Evolutionary conservation across 176 grass and related monocot species (phyloP).

Genomic region (Cenchrus americanus): DNA sequence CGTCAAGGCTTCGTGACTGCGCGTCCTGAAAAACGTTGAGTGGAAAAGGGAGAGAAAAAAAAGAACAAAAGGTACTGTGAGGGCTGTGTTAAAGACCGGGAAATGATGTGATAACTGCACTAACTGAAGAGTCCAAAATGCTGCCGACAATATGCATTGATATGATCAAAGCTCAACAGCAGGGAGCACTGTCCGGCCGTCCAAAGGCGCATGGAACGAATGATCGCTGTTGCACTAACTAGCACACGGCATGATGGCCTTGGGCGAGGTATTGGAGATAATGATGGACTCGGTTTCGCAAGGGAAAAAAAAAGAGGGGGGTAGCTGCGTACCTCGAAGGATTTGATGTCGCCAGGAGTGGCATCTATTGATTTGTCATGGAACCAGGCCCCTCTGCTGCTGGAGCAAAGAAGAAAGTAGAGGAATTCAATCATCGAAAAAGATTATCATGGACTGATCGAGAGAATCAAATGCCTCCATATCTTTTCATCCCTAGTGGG

Average conservation of each 20-base stretch:
- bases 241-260: slow-evolving; percentile 38
- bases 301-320: not conserved
- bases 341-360: slow-evolving; percentile 59
- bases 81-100: slow-evolving; percentile 1
- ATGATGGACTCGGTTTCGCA: slow-evolving; percentile 50
- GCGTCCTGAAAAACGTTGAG: slow-evolving; percentile 59
- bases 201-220: slow-evolving; percentile 43
- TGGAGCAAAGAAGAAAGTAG: slow-evolving; percentile 48
- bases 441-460: slow-evolving; percentile 44
- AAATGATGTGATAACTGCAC: slow-evolving; percentile 31
- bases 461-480: slow-evolving; percentile 65
- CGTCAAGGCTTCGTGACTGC: slow-evolving; percentile 51
- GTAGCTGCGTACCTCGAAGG: slow-evolving; percentile 61
- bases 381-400: slow-evolving; percentile 70
- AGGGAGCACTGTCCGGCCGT: not conserved
- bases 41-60: not conserved
- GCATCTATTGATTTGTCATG: slow-evolving; percentile 80
- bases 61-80: not conserved
- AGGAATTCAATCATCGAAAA: slow-evolving; percentile 39
- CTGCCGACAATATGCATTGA: slow-evolving; percentile 47
- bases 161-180: slow-evolving; percentile 20
- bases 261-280: slow-evolving; percentile 55
- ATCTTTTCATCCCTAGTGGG: slow-evolving; percentile 76
- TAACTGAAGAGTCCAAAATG: slow-evolving; percentile 12
- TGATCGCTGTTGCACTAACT: slow-evolving; percentile 57